Conservation (phyloP, 2,329 filamentous ascomycete genomes). For the Alternaria burnsii region DNA sequence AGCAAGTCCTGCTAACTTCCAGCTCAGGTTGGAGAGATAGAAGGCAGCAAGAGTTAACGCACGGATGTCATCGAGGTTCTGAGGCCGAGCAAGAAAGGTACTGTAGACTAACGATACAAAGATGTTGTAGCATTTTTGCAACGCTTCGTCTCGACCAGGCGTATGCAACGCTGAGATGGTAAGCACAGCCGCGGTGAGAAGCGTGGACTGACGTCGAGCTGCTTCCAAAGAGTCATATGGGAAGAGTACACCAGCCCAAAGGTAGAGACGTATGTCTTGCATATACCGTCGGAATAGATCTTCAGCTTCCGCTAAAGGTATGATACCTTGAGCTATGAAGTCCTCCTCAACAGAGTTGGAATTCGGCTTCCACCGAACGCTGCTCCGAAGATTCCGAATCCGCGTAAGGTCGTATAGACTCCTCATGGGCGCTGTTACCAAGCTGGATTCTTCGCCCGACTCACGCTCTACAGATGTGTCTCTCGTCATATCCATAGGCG, state of each 20-base stretch:
- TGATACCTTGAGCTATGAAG: constrained; percentile 44
- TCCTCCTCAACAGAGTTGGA: constrained; percentile 41
- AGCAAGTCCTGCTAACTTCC: constrained; percentile 51
- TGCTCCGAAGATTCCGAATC: constrained; percentile 45
- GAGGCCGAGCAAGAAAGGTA: constrained; percentile 46
- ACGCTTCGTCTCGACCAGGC: constrained; percentile 36
- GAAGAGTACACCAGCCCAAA: constrained; percentile 46
- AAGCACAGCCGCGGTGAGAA: constrained; percentile 44
- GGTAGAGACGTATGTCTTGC: constrained; percentile 41
- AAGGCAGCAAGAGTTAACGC: constrained; percentile 53
- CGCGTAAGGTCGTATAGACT: constrained; percentile 46
- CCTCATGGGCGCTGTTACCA: constrained; percentile 46
- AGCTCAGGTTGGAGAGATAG: constrained; percentile 53
- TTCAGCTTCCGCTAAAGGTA: constrained; percentile 38
- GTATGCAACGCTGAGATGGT: constrained; percentile 43
- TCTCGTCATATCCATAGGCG: constrained; percentile 46
- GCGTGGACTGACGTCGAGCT: constrained; percentile 40
- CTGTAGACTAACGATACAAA: constrained; percentile 46
- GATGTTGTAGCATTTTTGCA: constrained; percentile 45
- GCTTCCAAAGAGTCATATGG: constrained; percentile 41
- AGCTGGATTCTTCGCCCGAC: constrained; percentile 35
- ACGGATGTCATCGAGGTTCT: constrained; percentile 51
- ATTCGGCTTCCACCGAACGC: constrained; percentile 33
- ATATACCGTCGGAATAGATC: constrained; percentile 42
- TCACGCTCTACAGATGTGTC: constrained; percentile 44